These are phyloP conservation scores for Diaporthe citri DNA, from an alignment of 2,329 filamentous ascomycete genomes.

Conservation along the genomic window DNA sequence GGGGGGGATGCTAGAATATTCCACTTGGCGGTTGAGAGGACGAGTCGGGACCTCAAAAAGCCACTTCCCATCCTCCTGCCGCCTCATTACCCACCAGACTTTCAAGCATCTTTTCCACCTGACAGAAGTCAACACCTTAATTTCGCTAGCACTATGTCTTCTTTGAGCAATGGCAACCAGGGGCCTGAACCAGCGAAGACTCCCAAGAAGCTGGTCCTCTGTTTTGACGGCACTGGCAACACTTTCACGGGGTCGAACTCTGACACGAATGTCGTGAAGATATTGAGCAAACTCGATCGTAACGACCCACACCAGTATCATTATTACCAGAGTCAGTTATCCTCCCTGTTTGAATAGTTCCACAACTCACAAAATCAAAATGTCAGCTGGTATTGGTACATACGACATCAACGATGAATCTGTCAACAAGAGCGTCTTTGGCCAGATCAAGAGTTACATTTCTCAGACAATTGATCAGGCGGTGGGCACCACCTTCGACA, in stretches of 20 bases:
- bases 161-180: not conserved
- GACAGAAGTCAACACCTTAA: not conserved
- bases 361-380: not conserved
- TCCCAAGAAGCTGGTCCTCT: constrained; percentile 58
- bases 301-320: constrained; percentile 58
- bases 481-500: constrained; percentile 61
- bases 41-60: not conserved
- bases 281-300: constrained; percentile 61
- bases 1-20: not conserved
- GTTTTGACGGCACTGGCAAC: constrained; percentile 64
- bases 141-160: not conserved
- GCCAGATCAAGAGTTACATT: constrained; percentile 51
- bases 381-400: constrained; percentile 61
- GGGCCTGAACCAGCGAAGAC: not conserved
- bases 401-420: constrained; percentile 59
- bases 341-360: constrained; percentile 34
- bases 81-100: not conserved
- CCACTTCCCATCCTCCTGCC: not conserved
- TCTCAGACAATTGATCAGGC: constrained; percentile 57
- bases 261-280: constrained; percentile 67
- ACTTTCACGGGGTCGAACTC: constrained; percentile 59
- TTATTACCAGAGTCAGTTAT: constrained; percentile 60
- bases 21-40: not conserved
- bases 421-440: constrained; percentile 53
- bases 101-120: not conserved